phyloP scores from a whole-genome alignment of 306 rosid genomes.

The Pyrus betulifolia region DNA sequence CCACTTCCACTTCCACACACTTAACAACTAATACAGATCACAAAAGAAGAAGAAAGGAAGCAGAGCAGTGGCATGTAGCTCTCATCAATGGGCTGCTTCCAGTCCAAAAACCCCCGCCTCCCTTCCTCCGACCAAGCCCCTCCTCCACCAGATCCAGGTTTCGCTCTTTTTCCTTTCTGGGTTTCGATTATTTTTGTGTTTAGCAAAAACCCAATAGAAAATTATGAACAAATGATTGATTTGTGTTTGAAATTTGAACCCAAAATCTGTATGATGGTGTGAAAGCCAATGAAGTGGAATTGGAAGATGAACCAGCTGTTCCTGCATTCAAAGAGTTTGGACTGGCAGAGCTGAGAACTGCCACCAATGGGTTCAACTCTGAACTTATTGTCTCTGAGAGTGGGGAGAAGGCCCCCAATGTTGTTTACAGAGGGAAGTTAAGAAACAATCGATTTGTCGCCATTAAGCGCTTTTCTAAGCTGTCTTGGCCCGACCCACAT shows the following conservation, averaged over 20 bases:
- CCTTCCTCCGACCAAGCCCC: conserved; percentile 27
- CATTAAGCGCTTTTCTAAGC: conserved; percentile 34
- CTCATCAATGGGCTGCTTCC: conserved; percentile 40
- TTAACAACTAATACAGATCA: background rate
- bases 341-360: conserved; percentile 28
- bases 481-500: conserved; percentile 37
- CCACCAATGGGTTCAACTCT: conserved; percentile 31
- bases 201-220: background rate
- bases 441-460: conserved; percentile 30
- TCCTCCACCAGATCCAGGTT: conserved; percentile 37
- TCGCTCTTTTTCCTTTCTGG: background rate
- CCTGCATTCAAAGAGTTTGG: conserved; percentile 25
- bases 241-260: background rate
- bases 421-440: conserved; percentile 37
- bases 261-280: background rate
- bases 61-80: conserved; percentile 12
- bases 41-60: background rate
- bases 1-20: background rate
- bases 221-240: background rate
- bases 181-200: background rate
- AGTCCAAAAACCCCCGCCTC: conserved; percentile 35
- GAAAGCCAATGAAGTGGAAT: conserved; percentile 18
- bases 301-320: conserved; percentile 16
- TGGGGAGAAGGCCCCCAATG: conserved; percentile 40
- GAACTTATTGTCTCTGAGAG: conserved; percentile 36